Conservation (phyloP, 768 basidiomycete genomes). For the Calocera viscosa region DNA sequence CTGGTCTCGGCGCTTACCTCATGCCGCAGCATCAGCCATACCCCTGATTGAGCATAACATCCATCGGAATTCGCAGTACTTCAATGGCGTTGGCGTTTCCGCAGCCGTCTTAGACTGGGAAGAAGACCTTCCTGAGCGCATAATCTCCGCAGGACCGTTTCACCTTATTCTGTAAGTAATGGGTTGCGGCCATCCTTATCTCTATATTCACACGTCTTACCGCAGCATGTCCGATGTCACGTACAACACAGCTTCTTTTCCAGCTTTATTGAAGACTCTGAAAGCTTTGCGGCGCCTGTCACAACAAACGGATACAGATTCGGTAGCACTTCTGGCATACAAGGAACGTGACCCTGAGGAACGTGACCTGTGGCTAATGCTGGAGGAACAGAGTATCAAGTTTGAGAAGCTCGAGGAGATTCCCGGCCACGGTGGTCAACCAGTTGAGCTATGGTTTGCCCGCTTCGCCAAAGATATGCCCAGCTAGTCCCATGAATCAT, state of each 20-base stretch:
- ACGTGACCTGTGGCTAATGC: constrained; percentile 58
- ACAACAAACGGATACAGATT: constrained; percentile 21
- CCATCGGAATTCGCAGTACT: constrained; percentile 27
- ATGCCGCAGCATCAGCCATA: constrained; percentile 58
- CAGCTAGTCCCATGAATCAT: no score
- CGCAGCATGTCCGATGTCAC: constrained; percentile 83
- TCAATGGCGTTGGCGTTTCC: constrained; percentile 22
- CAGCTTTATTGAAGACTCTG: constrained; percentile 60
- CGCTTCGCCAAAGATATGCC: no score
- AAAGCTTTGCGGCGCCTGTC: constrained; percentile 33
- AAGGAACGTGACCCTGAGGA: constrained; percentile 75
- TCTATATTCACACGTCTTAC: not conserved
- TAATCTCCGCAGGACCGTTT: constrained; percentile 13
- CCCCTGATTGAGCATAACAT: constrained; percentile 67
- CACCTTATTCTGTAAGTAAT: constrained; percentile 56
- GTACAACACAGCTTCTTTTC: constrained; percentile 80
- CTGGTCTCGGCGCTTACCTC: not conserved
- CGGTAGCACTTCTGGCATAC: constrained; percentile 61
- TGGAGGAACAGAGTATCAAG: constrained; percentile 38
- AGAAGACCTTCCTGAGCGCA: constrained; percentile 38
- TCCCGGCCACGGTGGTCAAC: constrained; percentile 46
- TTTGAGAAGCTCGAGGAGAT: constrained; percentile 46
- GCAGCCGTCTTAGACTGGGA: constrained; percentile 65
- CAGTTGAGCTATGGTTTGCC: constrained; percentile 61
- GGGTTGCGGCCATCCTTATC: not conserved